Base-by-base conservation (phyloP, 2,329 filamentous ascomycete species). In the Diaporthe citrichinensis region DNA sequence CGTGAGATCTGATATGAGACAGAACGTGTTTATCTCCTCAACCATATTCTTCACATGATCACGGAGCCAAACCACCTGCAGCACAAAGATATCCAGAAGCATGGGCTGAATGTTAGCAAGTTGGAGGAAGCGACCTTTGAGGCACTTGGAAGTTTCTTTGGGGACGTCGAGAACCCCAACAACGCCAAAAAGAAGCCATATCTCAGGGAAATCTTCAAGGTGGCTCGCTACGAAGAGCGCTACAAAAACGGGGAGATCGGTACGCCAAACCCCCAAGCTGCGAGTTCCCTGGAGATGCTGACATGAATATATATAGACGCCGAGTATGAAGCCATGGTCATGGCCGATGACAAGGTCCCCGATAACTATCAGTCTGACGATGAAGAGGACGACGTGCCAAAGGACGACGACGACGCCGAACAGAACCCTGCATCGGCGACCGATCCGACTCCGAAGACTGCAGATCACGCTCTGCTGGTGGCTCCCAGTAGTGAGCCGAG, bases 151-250 rank as follows among this genome's bases (percentile, higher is more conserved):
- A 83, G 85, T 23, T 93, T 90, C 83, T 92, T 92, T 75, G 84
- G 86, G 20, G 90, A 92, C 77, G 89, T 88, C 72, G 88, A 90
- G 3, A 84, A 86, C 36, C 85, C 86, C 0, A 86, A 85, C 57
- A 92, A 93, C 74, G 82, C 83, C 2, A 85, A 85, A 77, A 93
- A 92, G 84, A 87, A 86, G 74, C 85, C 86, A 0, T 91, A 87
- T 65, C 80, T 93, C 12, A 88, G 87, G 72, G 91, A 93, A 79
- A 89, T 93, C 12, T 93, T 93, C 84, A 89, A 88, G 76, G 87
- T 93, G 41, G 91, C 91, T 0, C 86, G 83, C 73, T 82, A 85
- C 41, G 89, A 93, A 77, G 90, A 92, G 80, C 84, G 88, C 6
- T 92, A 83, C 79, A 88, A 84, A 77, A 87, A 88, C 58, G 88